Evolutionary conservation across 1,284 basidiomycete genomes (phyloP).

Genomic region (Tilletia caries): DNA sequence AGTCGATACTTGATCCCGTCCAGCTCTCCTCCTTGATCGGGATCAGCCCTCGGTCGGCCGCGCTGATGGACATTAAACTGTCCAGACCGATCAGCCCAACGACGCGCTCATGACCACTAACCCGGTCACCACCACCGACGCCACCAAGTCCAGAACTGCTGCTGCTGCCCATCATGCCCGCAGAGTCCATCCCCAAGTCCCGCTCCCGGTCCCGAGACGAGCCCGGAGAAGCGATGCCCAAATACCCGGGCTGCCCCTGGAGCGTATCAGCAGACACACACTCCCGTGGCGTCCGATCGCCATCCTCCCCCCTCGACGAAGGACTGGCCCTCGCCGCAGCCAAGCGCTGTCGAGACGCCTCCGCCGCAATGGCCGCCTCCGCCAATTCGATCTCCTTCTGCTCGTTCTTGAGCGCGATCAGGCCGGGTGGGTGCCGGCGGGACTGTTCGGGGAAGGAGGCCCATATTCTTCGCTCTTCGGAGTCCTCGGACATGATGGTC

Average conservation of each 20-base stretch:
- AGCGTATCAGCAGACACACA: background rate
- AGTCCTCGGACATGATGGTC: constrained; percentile 23
- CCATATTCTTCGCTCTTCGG: constrained; percentile 36
- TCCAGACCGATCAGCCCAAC: constrained; percentile 1
- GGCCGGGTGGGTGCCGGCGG: constrained; percentile 34
- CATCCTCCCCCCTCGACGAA: background rate
- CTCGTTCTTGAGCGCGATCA: constrained; percentile 38
- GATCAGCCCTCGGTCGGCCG: constrained; percentile 30
- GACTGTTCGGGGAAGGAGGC: constrained; percentile 36
- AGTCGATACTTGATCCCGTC: constrained; percentile 20
- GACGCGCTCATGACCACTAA: no score
- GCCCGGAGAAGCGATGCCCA: background rate
- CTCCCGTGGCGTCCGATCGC: constrained; percentile 1
- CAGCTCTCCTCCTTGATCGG: constrained; percentile 39
- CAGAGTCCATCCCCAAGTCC: constrained; percentile 6
- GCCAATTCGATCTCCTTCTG: constrained; percentile 13
- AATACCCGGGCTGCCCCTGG: background rate
- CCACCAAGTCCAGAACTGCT: constrained; percentile 8
- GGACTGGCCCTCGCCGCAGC: background rate
- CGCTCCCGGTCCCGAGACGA: constrained; percentile 3
- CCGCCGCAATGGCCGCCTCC: constrained; percentile 17
- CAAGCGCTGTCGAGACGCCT: constrained; percentile 9
- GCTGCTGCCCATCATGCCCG: background rate
- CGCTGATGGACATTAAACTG: constrained; percentile 23
- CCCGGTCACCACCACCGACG: background rate